Evolutionary conservation across 768 basidiomycete genomes (phyloP).

Genomic region (Gloeophyllum trabeum): DNA sequence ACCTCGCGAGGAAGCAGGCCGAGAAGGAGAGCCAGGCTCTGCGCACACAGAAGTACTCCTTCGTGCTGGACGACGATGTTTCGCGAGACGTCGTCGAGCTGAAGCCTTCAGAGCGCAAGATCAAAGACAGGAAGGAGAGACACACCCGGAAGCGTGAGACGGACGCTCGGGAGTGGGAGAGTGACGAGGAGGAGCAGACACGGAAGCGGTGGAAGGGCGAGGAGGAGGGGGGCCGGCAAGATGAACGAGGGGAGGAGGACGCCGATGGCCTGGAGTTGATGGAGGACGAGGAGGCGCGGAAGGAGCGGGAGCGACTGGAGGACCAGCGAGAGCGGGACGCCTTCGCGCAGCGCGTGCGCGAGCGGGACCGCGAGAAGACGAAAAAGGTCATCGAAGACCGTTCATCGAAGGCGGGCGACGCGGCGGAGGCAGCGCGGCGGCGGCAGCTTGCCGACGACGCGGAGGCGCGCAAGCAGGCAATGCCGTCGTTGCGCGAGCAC

Average conservation of each 20-base stretch:
- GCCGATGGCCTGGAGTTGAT: constrained; percentile 28
- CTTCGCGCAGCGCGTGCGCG: constrained; percentile 80
- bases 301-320: constrained; percentile 62
- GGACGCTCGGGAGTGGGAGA: constrained; percentile 80
- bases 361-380: constrained; percentile 73
- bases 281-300: constrained; percentile 65
- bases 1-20: constrained; percentile 46
- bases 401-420: constrained; percentile 64
- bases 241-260: constrained; percentile 22
- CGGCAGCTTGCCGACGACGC: constrained; percentile 64
- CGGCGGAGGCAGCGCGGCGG: constrained; percentile 73
- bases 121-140: constrained; percentile 32
- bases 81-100: constrained; percentile 24
- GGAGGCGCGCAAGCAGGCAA: constrained; percentile 32
- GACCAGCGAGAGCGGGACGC: constrained; percentile 87
- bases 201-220: constrained; percentile 51
- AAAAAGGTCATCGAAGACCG: constrained; percentile 91
- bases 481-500: constrained; percentile 72
- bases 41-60: constrained; percentile 62
- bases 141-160: constrained; percentile 73
- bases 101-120: constrained; percentile 18
- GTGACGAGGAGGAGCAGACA: constrained; percentile 75
- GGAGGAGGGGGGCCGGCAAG: constrained; percentile 10
- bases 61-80: constrained; percentile 74
- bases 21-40: constrained; percentile 68